Evolutionary conservation across 1,284 basidiomycete genomes (phyloP).

Genomic region (Leccinum ponderosum): DNA sequence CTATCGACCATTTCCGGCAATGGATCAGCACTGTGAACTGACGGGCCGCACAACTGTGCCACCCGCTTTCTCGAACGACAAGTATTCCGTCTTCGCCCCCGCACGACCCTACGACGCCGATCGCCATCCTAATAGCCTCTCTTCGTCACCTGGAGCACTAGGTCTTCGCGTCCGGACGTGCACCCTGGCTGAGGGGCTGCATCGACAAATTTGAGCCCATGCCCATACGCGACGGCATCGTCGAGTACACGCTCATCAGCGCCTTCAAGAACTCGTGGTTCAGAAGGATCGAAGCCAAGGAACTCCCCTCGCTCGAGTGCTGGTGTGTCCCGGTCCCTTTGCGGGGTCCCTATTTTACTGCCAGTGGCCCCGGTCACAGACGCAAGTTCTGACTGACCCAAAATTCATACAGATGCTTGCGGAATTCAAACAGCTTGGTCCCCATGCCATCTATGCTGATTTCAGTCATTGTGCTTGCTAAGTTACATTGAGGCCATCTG

Average conservation of each 20-base stretch:
- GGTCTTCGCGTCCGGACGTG: slow-evolving; percentile 56
- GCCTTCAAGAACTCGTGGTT: slow-evolving; percentile 75
- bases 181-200: slow-evolving; percentile 82
- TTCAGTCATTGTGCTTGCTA: too few relatives aligned
- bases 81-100: slow-evolving; percentile 54
- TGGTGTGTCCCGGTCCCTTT: slow-evolving; percentile 44
- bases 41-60: slow-evolving; percentile 52
- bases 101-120: slow-evolving; percentile 2
- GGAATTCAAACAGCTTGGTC: too few relatives aligned
- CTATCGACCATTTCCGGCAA: too few relatives aligned
- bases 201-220: slow-evolving; percentile 92
- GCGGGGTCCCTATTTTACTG: too few relatives aligned
- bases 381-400: too few relatives aligned
- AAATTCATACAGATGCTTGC: too few relatives aligned
- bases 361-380: too few relatives aligned
- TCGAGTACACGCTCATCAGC: slow-evolving; percentile 89
- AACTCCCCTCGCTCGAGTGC: slow-evolving; percentile 84
- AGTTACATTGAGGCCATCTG: too few relatives aligned
- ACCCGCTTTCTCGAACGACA: slow-evolving; percentile 64
- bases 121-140: slow-evolving; percentile 65
- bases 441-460: too few relatives aligned
- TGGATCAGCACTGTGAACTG: slow-evolving; percentile 53
- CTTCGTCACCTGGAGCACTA: slow-evolving; percentile 96
- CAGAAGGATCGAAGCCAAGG: slow-evolving; percentile 69
- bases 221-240: slow-evolving; percentile 74